Percentiles rank a stretch among this genome's conserved stretches.
These are phyloP conservation scores for Raffaelea albimanens DNA, from an alignment of 2,329 filamentous ascomycete genomes.

Conservation along the genomic window DNA sequence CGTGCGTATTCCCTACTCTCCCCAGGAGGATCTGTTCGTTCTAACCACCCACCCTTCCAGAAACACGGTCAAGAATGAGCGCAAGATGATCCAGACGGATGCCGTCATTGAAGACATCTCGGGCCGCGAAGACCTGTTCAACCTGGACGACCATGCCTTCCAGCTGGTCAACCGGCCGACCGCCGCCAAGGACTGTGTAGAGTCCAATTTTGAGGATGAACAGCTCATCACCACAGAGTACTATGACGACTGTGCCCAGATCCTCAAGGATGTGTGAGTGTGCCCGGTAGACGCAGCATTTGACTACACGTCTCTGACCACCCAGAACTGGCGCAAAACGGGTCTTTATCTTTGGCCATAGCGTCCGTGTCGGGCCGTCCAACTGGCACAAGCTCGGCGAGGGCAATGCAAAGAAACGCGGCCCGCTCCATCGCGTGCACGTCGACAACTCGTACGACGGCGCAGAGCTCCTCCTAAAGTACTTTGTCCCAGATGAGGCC, in stretches of 20 bases:
- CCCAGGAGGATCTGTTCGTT: background rate
- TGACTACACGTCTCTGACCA: background rate
- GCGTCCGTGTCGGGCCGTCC: slow-evolving; percentile 44
- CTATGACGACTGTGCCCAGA: slow-evolving; percentile 55
- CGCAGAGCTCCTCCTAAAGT: slow-evolving; percentile 14
- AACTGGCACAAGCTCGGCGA: slow-evolving; percentile 59
- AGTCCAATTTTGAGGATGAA: slow-evolving; percentile 45
- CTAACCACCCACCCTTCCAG: background rate
- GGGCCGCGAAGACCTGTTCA: slow-evolving; percentile 55
- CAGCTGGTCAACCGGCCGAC: slow-evolving; percentile 44
- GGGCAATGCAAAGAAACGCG: slow-evolving; percentile 49
- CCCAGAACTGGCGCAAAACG: slow-evolving; percentile 40
- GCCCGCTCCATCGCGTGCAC: slow-evolving; percentile 36
- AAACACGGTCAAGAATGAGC: slow-evolving; percentile 16
- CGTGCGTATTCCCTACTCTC: background rate
- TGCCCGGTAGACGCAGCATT: background rate
- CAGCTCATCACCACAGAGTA: slow-evolving; percentile 37
- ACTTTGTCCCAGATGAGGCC: slow-evolving; percentile 13
- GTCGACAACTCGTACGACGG: slow-evolving; percentile 29
- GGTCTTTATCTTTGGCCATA: slow-evolving; percentile 58
- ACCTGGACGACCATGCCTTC: slow-evolving; percentile 41
- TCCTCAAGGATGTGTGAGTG: slow-evolving; percentile 22
- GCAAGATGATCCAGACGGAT: slow-evolving; percentile 28
- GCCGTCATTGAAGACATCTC: slow-evolving; percentile 31
- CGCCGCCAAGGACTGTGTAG: slow-evolving; percentile 21